phyloP scores from a whole-genome alignment of 345 rosid species.

The Odontarrhena argentea region DNA sequence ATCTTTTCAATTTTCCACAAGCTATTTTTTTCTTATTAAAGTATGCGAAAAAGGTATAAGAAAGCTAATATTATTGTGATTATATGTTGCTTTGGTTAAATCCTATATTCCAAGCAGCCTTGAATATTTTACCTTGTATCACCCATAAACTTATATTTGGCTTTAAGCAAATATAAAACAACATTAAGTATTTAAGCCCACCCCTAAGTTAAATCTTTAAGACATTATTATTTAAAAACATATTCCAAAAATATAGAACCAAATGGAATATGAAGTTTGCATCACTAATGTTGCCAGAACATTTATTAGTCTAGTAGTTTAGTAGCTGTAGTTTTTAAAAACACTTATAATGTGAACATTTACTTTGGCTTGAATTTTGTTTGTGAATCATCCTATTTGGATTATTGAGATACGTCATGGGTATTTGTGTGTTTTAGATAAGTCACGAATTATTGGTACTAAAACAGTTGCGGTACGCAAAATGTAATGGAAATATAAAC shows the following conservation, averaged over 20 bases:
- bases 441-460: conserved; percentile 27
- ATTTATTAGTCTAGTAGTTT: background rate
- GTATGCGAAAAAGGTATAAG: background rate
- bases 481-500: background rate
- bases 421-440: conserved; percentile 7
- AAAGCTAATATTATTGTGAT: background rate
- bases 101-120: background rate
- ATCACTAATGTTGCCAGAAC: background rate
- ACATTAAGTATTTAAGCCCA: background rate
- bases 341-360: background rate
- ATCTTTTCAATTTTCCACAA: background rate
- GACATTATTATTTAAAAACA: too few species aligned
- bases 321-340: conserved; percentile 3
- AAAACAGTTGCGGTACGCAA: conserved; percentile 16
- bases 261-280: too few species aligned
- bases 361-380: background rate
- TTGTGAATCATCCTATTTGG: background rate
- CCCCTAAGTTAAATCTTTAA: too few species aligned
- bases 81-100: conserved; percentile 17
- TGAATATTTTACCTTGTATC: background rate
- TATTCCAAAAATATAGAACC: too few species aligned
- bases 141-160: background rate
- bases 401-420: background rate
- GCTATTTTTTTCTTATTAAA: background rate
- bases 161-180: background rate